Base-by-base conservation (phyloP, 169 alveolate genomes). In the Babesia microti region DNA sequence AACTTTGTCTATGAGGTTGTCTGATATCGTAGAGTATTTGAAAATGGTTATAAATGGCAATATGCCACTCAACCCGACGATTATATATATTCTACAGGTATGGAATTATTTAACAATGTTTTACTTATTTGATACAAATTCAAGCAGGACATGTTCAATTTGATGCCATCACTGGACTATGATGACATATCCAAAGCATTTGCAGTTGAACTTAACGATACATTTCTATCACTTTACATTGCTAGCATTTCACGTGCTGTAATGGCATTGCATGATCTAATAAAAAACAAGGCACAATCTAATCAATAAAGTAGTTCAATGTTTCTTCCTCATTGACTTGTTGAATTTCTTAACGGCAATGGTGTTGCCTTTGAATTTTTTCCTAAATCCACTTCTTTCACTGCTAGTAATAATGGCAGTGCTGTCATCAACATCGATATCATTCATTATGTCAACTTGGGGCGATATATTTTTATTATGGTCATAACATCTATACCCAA, bases 241-340 rank as follows among this genome's bases (percentile, higher is more conserved):
- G 89, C 95, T 26, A 81, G 95, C 44, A 71, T 91, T 30, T 70
- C 91, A 41, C 71, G 97, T 44, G 72, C 97, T 7, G 87, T 88
- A 61, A 79, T 94, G 34, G 93, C 97, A 22, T 83, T 92, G 36
- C 98, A 94, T 66, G 85, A 91, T 61, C 85, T 94, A 14, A 90
- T 94, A 37, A 89, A 91, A 58, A 94, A 94, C 74, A 89, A 87
- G 80, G 83, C 90, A 21, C 91, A 84, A 29, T 80, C 82, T 69
- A 86, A 83, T 46, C 75, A 66, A 29, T n/a, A n/a, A n/a, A n/a
- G n/a, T n/a, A n/a, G n/a, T n/a, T n/a, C n/a, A n/a, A n/a, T n/a
- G n/a, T n/a, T n/a, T n/a, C n/a, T n/a, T n/a, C n/a, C n/a, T n/a
- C n/a, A n/a, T n/a, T n/a, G n/a, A n/a, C n/a, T n/a, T n/a, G n/a